Evolutionary conservation across 2,329 filamentous ascomycete species (phyloP), one percentile per base, ranked within the genome.

Genomic region (Pseudopyricularia cyperi): DNA sequence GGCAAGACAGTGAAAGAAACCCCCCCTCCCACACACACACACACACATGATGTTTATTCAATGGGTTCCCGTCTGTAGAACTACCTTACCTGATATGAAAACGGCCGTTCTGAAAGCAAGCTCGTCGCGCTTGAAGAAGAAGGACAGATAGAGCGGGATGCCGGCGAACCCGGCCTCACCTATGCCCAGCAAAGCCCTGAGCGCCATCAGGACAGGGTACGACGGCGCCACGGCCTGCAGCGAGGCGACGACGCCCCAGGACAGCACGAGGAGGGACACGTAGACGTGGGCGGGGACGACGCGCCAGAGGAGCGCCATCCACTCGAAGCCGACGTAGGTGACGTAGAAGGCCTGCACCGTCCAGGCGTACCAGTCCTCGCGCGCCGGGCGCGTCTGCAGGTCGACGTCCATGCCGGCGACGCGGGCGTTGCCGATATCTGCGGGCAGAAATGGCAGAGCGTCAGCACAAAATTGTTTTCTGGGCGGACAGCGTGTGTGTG

Each of bases 41-140:
- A n/a, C n/a, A n/a, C n/a, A n/a, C n/a, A n/a, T n/a, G n/a, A n/a
- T n/a, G n/a, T n/a, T n/a, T n/a, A n/a, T n/a, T n/a, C n/a, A n/a
- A n/a, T n/a, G n/a, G n/a, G n/a, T n/a, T n/a, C n/a, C n/a, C n/a
- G n/a, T n/a, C n/a, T n/a, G n/a, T n/a, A n/a, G n/a, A n/a, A 37
- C 14, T 33, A 22, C 6, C 66, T 48, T 61, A 75, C 72, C 87
- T 1, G 87, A 89, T 52, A 96, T 83, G 66, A 95, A 94, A 2
- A 95, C 75, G 22, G 89, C 90, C 0, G 87, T 93, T 35, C 90
- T 75, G 55, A 93, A 84, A 0, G 90, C 91, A 33, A 96, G 71
- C 65, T 97, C 91, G 46, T 78, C 69, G 34, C 77, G 66, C 59
- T 73, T 76, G 63, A 77, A 83, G 64, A 83, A 83, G 65, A 82